Percentiles rank a stretch among this genome's conserved stretches.
Conservation (phyloP, 2,329 filamentous ascomycete species). For the Myriangium duriaei region DNA sequence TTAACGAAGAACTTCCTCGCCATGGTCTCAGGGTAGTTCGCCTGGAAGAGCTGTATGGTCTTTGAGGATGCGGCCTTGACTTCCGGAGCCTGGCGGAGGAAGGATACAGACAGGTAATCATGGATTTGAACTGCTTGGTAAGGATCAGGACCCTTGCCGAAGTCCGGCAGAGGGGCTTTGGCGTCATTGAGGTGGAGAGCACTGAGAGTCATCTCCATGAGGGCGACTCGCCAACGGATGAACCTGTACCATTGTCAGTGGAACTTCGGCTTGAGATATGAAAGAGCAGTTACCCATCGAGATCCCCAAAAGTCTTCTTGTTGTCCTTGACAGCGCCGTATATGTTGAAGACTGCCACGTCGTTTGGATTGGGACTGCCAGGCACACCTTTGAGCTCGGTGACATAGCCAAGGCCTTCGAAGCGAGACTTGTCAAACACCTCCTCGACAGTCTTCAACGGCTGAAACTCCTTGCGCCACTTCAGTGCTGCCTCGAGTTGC, state of each 20-base stretch:
- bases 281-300: slow-evolving; percentile 52
- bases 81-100: slow-evolving; percentile 66
- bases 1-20: slow-evolving; percentile 94
- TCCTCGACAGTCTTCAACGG: slow-evolving; percentile 52
- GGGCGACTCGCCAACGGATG: slow-evolving; percentile 74
- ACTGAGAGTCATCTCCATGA: slow-evolving; percentile 77
- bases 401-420: slow-evolving; percentile 67
- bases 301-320: slow-evolving; percentile 66
- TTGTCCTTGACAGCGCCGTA: slow-evolving; percentile 80
- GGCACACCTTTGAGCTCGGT: slow-evolving; percentile 52
- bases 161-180: slow-evolving; percentile 58
- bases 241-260: slow-evolving; percentile 46
- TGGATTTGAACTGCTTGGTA: slow-evolving; percentile 90
- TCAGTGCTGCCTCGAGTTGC: slow-evolving; percentile 66
- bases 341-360: slow-evolving; percentile 80
- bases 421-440: slow-evolving; percentile 55
- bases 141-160: slow-evolving; percentile 53
- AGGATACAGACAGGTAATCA: slow-evolving; percentile 80
- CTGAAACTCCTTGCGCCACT: slow-evolving; percentile 69
- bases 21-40: slow-evolving; percentile 79
- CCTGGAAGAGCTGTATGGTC: slow-evolving; percentile 69
- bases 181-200: slow-evolving; percentile 60
- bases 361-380: slow-evolving; percentile 42
- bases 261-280: not conserved
- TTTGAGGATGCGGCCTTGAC: slow-evolving; percentile 66